Evolutionary conservation across 2,329 filamentous ascomycete species (phyloP), one percentile per base, ranked within the genome.

Genomic region (Xenoacremonium recifei): DNA sequence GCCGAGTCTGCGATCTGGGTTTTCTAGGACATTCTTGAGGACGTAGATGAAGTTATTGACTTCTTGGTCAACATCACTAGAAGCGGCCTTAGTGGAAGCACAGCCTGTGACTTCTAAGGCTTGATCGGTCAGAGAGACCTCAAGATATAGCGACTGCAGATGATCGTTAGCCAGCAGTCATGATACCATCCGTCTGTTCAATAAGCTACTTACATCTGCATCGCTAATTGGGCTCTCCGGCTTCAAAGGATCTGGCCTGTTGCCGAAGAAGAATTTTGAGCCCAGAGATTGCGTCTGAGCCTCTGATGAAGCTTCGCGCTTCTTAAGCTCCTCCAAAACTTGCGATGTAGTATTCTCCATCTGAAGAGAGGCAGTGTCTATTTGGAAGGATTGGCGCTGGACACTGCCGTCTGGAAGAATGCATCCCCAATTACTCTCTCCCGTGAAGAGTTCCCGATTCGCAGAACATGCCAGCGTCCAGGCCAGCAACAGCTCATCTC

Each of bases 31-130:
- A 30, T 42, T 39, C 25, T 46, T 45, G 18, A 44, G 44, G 18
- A 50, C 45, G 18, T 50, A 44, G 36, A 48, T 39, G 42, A 50
- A 44, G 35, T 49, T 51, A 37, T 37, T 44, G 37, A 44, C 39
- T 16, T 49, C 46, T 35, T 42, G 25, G 25, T 47, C 46, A 15
- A 49, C 40, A 12, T 48, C 29, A 21, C 41, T 47, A 15, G 40
- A 42, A 16, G 31, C 34, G n/a, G 18, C 38, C 18, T 25, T 18
- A 27, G 39, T 39, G 20, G 42, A 42, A 29, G 43, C 41, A n/a
- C 39, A 21, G 12, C 40, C 33, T 16, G 46, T 39, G 34, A 46
- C 39, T 23, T 49, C 43, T 23, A 51, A 32, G 11, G 36, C 23
- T 29, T 49, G 44, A 32, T 51, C 34, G 9, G 48, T 47, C 17